phyloP scores from a whole-genome alignment of 129 eudicot genomes.

The carrot (Daucus carota) region DH1_v3.0 NC_030385.2:30662001-30662500 shows the following conservation, averaged over 20 bases:
- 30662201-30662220: neutral
- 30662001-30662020: too few species aligned
- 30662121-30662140: too few species aligned
- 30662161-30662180: neutral
- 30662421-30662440: neutral
- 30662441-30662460: neutral
- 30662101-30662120: neutral
- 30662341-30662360: neutral
- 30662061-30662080: neutral
- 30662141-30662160: neutral
- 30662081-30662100: neutral
- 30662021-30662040: too few species aligned
- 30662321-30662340: neutral
- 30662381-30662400: neutral
- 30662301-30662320: neutral
- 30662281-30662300: neutral
- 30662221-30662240: neutral
- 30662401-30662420: neutral
- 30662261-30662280: slow-evolving; percentile 1
- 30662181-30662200: neutral
- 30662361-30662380: neutral
- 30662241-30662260: neutral
- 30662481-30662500: too few species aligned
- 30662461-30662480: too few species aligned
- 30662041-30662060: neutral